These are phyloP conservation scores for Xanthoceras sorbifolium DNA, from an alignment of 345 rosid species.

Conservation along the genomic window DNA sequence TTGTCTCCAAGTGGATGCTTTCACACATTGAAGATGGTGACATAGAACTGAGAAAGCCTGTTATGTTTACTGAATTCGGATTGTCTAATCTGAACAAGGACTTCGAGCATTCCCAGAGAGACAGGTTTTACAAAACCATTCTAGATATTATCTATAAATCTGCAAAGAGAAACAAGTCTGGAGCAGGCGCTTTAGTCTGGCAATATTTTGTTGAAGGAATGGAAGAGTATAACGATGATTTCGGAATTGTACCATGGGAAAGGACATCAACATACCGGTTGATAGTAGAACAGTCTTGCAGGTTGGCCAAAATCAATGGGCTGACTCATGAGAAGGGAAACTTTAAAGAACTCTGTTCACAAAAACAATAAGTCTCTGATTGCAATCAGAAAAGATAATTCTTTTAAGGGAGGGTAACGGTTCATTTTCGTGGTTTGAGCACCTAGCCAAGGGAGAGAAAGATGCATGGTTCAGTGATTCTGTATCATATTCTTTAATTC, in stretches of 20 bases:
- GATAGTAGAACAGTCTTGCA: conserved; percentile 67
- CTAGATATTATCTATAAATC: conserved; percentile 63
- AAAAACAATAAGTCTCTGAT: conserved; percentile 27
- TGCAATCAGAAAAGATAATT: neutral
- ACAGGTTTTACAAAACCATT: conserved; percentile 54
- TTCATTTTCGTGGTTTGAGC: neutral
- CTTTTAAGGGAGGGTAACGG: neutral
- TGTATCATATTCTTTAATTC: conserved; percentile 16
- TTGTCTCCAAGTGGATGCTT: conserved; percentile 73
- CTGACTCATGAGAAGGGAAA: conserved; percentile 30
- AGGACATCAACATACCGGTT: conserved; percentile 56
- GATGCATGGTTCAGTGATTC: neutral
- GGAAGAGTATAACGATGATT: conserved; percentile 84
- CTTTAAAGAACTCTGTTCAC: conserved; percentile 50
- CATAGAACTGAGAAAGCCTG: conserved; percentile 72
- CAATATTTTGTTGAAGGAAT: conserved; percentile 78
- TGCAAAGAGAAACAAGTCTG: conserved; percentile 68
- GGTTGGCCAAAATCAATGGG: conserved; percentile 53
- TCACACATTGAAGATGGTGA: conserved; percentile 94
- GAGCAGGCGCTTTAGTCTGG: conserved; percentile 87
- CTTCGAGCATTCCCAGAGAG: conserved; percentile 62
- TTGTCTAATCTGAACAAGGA: conserved; percentile 73
- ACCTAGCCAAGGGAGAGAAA: neutral
- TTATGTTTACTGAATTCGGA: conserved; percentile 86
- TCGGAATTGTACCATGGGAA: conserved; percentile 82